Percentiles rank a stretch among this genome's conserved stretches.
These are phyloP conservation scores for Athelia psychrophila DNA, from an alignment of 1,284 basidiomycete genomes.

Conservation along the genomic window DNA sequence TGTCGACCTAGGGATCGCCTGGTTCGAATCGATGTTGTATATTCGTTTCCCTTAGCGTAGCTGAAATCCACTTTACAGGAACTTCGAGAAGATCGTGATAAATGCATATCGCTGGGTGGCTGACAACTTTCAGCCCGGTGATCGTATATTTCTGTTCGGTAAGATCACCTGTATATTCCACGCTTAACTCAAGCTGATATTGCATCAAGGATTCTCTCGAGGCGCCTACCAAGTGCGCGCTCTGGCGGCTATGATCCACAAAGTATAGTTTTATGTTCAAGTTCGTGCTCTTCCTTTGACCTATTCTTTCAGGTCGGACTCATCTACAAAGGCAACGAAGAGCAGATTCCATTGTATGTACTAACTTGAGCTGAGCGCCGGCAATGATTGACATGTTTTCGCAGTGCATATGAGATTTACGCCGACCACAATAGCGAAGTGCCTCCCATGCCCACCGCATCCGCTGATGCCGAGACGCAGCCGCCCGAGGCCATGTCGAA, in stretches of 20 bases:
- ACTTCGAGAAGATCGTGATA: constrained; percentile 27
- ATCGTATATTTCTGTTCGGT: constrained; percentile 43
- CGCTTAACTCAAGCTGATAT: background rate
- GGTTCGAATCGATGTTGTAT: constrained; percentile 15
- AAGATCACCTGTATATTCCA: constrained; percentile 1
- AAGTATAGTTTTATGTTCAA: constrained; percentile 16
- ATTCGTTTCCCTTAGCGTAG: background rate
- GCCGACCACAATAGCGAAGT: constrained; percentile 4
- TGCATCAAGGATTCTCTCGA: constrained; percentile 38
- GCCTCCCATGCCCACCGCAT: background rate
- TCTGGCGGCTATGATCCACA: constrained; percentile 39
- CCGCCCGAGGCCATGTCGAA: constrained; percentile 3
- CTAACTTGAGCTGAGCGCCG: background rate
- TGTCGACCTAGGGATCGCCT: constrained; percentile 26
- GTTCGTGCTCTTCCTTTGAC: background rate
- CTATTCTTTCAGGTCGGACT: constrained; percentile 25
- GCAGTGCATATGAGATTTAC: constrained; percentile 30
- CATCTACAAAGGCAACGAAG: constrained; percentile 28
- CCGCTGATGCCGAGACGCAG: background rate
- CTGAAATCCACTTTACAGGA: constrained; percentile 14
- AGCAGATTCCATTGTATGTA: constrained; percentile 33
- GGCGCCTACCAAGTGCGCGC: constrained; percentile 44
- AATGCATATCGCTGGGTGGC: constrained; percentile 39
- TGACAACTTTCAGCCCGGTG: constrained; percentile 30
- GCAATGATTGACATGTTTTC: background rate